Evolutionary conservation across 2,329 filamentous ascomycete genomes (phyloP), one percentile per base, ranked within the genome.

Genomic region (Massarina eburnea): DNA sequence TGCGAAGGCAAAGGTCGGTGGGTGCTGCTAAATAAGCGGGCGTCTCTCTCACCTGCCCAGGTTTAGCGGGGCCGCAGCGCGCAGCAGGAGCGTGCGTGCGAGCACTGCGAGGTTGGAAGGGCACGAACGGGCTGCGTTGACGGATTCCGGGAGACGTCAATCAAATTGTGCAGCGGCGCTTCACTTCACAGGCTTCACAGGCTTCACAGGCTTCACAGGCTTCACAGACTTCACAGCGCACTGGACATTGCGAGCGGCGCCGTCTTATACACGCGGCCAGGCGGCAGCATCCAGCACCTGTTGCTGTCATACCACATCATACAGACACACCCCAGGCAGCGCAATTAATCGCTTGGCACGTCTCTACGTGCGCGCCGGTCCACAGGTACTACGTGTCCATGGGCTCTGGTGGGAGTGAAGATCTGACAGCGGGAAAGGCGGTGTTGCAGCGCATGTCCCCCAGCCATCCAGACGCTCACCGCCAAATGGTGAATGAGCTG

Each of bases 11-110:
- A 54, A 68, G 49, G 63, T 67, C 57, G 67, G 65, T 68, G 64
- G 60, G 62, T 64, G 63, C 62, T 68, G 66, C 65, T 68, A 71
- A 71, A 70, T 71, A 70, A 70, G 67, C 68, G 67, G 71, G 62
- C 38, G 43, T 39, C 41, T 41, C 40, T 43, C 43, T 45, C 43
- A 57, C 66, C 69, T 67, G 63, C 66, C 66, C 59, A 66, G 62
- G 58, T 65, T 64, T 67, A 61, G 65, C 59, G 64, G 64, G 59
- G 63, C 59, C 58, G 62, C 58, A 62, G 58, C 57, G 55, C 58
- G 48, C 45, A 46, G 30, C 40, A 51, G 45, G 49, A 45, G 51
- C 49, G 10, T 10, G 12, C n/a, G n/a, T 10, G 32, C 5, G 9
- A 34, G 4, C 12, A 34, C 27, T 14, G 27, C 27, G 15, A 10